Evolutionary conservation across 371 early-diverging fungal species (phyloP), one percentile per base, ranked within the genome.

Genomic region (Mucor velutinosus): DNA sequence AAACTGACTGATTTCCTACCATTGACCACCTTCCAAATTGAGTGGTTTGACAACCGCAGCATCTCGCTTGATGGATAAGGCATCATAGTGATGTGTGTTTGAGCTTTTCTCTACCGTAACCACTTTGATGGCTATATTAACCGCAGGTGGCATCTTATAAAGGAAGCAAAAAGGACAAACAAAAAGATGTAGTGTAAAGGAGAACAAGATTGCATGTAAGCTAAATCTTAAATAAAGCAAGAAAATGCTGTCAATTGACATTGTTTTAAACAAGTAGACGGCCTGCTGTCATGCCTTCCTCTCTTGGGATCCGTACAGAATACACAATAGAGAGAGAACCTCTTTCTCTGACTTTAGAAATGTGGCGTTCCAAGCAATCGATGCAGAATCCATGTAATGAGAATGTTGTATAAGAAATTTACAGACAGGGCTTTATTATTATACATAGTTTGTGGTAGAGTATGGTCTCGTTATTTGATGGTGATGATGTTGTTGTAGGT

Each of bases 1-100:
- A 25, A 2, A 27, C 27, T 23, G 23, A 27, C 3, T 10, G 5
- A 27, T 11, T 25, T 1, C 27, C 12, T 30, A 61, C 61, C 61
- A 61, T 32, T 61, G 61, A 12, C 61, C 61, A n/a, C 61, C 61
- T 30, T 61, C 61, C 14, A 61, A 61, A 32, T 61, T 61, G n/a
- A 61, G 30, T 10, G 61, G 61, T 14, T 61, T 61, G 3, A 61
- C 32, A 19, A 43, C 47, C 10, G 21, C 47, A 8, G 4, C 3
- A 21, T 47, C 8, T 21, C 21, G n/a, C 21, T 47, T 47, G 4
- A 19, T 47, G n/a, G 47, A n/a, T 19, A 1, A 21, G 23, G 47
- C 4, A 19, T 47, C 21, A 47, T 17, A 17, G 14, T 47, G 8
- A 21, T 11, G 11, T 5, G 47, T 19, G 25, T 4, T 53, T 15